Evolutionary conservation across 2,329 filamentous ascomycete species (phyloP).

Genomic region (Mollisia scopiformis): DNA sequence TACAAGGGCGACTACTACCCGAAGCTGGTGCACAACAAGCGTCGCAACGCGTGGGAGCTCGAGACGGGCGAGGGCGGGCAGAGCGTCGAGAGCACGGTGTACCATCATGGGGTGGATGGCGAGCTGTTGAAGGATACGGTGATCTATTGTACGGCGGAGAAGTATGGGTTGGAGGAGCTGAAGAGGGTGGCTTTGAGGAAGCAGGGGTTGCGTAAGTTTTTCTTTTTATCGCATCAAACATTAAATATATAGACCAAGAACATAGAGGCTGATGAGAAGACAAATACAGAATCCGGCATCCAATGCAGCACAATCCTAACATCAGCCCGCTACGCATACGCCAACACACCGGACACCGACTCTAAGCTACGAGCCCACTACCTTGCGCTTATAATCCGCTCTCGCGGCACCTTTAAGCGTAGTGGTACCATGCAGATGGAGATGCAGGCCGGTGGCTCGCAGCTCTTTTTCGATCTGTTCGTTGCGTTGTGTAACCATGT

Average conservation of each 20-base stretch:
- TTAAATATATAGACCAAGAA: neutral
- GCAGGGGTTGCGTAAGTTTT: slow-evolving; percentile 74
- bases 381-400: slow-evolving; percentile 88
- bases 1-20: slow-evolving; percentile 89
- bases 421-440: slow-evolving; percentile 95
- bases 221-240: slow-evolving; percentile 43
- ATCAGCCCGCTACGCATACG: slow-evolving; percentile 88
- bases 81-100: slow-evolving; percentile 69
- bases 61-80: slow-evolving; percentile 65
- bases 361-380: slow-evolving; percentile 92
- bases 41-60: slow-evolving; percentile 79
- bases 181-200: slow-evolving; percentile 86
- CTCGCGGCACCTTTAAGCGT: slow-evolving; percentile 84
- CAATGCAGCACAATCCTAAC: slow-evolving; percentile 86
- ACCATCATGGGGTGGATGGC: slow-evolving; percentile 64
- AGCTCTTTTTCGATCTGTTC: slow-evolving; percentile 91
- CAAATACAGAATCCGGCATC: slow-evolving; percentile 77
- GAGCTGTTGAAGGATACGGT: slow-evolving; percentile 85
- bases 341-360: slow-evolving; percentile 85
- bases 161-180: slow-evolving; percentile 80
- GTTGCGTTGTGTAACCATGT: slow-evolving; percentile 93
- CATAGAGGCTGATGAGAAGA: neutral
- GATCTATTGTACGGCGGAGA: slow-evolving; percentile 87
- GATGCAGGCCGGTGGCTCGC: slow-evolving; percentile 83
- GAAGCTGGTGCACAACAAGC: slow-evolving; percentile 80